Base-by-base conservation (phyloP, 176 grass and related monocot genomes). In the Melocanna baccifera region DNA sequence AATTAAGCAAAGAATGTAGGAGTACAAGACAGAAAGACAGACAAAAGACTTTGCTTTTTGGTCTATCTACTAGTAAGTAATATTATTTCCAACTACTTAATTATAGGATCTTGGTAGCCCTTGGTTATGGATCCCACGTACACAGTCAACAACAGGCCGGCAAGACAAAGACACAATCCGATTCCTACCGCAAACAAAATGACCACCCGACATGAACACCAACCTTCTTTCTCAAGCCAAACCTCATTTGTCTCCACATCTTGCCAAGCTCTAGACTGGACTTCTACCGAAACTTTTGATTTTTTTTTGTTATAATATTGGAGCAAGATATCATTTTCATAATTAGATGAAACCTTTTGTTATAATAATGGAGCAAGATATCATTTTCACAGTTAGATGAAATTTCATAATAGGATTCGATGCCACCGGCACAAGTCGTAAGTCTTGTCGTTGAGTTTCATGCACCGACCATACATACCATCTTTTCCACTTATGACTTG, bases 191-290 rank as follows among this genome's bases (percentile, higher is more conserved):
- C 47, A 16, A 76, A 76, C 51, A 64, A 45, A 82, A 59, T 82
- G 80, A 88, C 53, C 43, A 9, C 18, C 73, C 73, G 80, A 88
- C 80, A 83, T 53, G 73, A 78, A 42, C 73, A 25, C 58, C 73
- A 9, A 77, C 41, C 80, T 83, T 78, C 34, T 83, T 34, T 65
- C 43, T 40, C 22, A 83, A 77, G 79, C 72, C 40, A 42, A 43
- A 66, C 36, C 20, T 67, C 6, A 11, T 64, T 43, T 59, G 68
- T 46, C 78, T n/a, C 13, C 20, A 18, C 73, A 52, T 52, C 47
- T 32, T 68, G 81, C 7, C 28, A 42, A 22, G 52, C 34, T 59
- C 48, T 9, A n/a, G 32, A 29, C 11, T 69, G 34, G 77, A 71
- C 67, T 56, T 69, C 2, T 58, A 45, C 34, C 16, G 58, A 42